Evolutionary conservation across 495 filamentous ascomycete species (phyloP).

Genomic region (Penicillium angulare): DNA sequence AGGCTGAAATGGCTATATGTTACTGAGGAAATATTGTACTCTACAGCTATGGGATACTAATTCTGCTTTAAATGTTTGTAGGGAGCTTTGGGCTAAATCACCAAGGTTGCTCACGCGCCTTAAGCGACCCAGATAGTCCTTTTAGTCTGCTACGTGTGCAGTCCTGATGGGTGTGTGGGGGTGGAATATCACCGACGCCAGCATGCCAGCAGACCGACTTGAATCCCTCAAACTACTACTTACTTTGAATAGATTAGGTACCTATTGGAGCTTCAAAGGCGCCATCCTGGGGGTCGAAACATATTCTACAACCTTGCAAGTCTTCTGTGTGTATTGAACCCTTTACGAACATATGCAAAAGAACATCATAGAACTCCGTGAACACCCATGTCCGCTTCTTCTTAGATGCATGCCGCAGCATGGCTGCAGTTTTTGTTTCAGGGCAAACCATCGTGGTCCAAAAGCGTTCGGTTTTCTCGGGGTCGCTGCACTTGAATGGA

Average conservation of each 20-base stretch:
- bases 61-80: slow-evolving; percentile 11
- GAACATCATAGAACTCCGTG: background rate
- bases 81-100: slow-evolving; percentile 4
- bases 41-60: background rate
- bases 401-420: slow-evolving; percentile 4
- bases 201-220: slow-evolving; percentile 19
- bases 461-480: slow-evolving; percentile 4
- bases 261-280: background rate
- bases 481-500: slow-evolving; percentile 1
- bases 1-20: no score
- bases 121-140: slow-evolving; percentile 24
- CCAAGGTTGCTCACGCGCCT: slow-evolving; percentile 5
- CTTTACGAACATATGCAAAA: background rate
- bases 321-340: background rate
- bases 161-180: slow-evolving; percentile 25
- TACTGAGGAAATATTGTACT: no score
- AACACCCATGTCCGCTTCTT: background rate
- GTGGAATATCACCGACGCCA: slow-evolving; percentile 21
- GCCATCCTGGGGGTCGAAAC: background rate
- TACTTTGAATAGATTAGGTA: slow-evolving; percentile 1
- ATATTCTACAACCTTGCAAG: no score
- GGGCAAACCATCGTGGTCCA: background rate
- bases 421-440: background rate
- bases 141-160: slow-evolving; percentile 38
- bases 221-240: background rate